Evolutionary conservation across 768 basidiomycete genomes (phyloP), one percentile per base, ranked within the genome.

Genomic region (Dentipellis sp.): DNA sequence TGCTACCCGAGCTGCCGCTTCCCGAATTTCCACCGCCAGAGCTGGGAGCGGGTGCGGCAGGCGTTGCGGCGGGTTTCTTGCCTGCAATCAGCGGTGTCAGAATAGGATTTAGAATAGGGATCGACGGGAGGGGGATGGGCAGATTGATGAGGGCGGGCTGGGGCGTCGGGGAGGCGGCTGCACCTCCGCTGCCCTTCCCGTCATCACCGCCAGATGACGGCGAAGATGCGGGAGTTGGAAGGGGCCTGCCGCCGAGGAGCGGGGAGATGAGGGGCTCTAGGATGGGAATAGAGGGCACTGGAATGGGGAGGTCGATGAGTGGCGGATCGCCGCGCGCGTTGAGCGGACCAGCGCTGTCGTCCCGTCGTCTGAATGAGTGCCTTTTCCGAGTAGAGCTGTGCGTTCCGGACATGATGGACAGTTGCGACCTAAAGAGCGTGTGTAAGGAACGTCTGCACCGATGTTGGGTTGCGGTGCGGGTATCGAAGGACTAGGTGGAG

Each of bases 61-160:
- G 47, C 34, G 61, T 50, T 17, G 52, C 42, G 17, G 42, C n/a
- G n/a, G n/a, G 19, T 16, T 45, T 45, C n/a, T 45, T 45, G 42
- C 42, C 42, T 17, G 42, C 42, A 19, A 68, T 62, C 51, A 66
- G 51, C 6, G 64, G 63, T 16, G 62, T 62, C 19, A 76, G 36
- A 22, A 78, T 19, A 22, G 73, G 65, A 19, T 57, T 66, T 37
- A 73, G 51, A 16, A 80, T 36, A 1, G 71, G 54, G 42, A 55
- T 55, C 6, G 46, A 49, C 1, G 54, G 54, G 4, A 55, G 46
- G n/a, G 54, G 36, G 34, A 55, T 19, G 11, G 54, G 54, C 11
- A 48, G 54, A 34, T 48, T 47, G 16, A 55, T 45, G 34, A 55
- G 54, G 22, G 48, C 48, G 16, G 48, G 48, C 48, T 50, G 22